These are phyloP conservation scores for Ophiocordyceps robertsii DNA, from an alignment of 2,329 filamentous ascomycete genomes.

Conservation along the genomic window DNA sequence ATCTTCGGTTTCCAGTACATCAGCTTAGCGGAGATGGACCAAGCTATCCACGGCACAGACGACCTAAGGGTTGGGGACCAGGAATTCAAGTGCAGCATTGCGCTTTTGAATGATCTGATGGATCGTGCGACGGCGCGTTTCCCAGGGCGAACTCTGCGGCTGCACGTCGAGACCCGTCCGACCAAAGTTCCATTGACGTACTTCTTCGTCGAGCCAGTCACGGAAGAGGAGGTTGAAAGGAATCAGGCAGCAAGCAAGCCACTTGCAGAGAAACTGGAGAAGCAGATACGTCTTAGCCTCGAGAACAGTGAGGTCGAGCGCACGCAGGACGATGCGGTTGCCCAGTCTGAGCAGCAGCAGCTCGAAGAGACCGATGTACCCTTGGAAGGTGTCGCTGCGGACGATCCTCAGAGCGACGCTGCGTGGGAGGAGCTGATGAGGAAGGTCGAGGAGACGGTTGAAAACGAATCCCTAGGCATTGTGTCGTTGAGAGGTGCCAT, in stretches of 20 bases:
- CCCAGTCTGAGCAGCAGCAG: constrained; percentile 4
- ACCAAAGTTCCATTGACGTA: constrained; percentile 58
- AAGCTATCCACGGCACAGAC: constrained; percentile 67
- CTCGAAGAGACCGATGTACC: constrained; percentile 10
- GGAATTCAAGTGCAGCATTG: constrained; percentile 75
- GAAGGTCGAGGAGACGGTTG: constrained; percentile 42
- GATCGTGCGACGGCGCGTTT: constrained; percentile 62
- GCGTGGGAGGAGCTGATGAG: constrained; percentile 41
- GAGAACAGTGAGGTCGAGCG: constrained; percentile 14
- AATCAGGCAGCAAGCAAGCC: constrained; percentile 59
- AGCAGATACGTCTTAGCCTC: constrained; percentile 36
- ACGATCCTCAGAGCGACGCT: constrained; percentile 17
- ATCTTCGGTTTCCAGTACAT: constrained; percentile 99
- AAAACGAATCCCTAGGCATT: constrained; percentile 41
- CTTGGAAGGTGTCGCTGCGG: constrained; percentile 6
- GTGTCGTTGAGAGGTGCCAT: constrained; percentile 39
- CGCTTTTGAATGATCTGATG: constrained; percentile 66
- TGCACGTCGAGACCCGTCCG: constrained; percentile 68
- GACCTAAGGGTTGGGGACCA: constrained; percentile 57
- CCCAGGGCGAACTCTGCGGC: constrained; percentile 60
- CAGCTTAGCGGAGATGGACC: constrained; percentile 73
- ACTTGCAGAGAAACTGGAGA: constrained; percentile 57
- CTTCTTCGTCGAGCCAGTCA: constrained; percentile 78
- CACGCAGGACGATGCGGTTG: constrained; percentile 1
- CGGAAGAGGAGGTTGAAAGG: constrained; percentile 52